Conservation (phyloP, 805 yeast species). For the Hanseniaspora valbyensis region DNA sequence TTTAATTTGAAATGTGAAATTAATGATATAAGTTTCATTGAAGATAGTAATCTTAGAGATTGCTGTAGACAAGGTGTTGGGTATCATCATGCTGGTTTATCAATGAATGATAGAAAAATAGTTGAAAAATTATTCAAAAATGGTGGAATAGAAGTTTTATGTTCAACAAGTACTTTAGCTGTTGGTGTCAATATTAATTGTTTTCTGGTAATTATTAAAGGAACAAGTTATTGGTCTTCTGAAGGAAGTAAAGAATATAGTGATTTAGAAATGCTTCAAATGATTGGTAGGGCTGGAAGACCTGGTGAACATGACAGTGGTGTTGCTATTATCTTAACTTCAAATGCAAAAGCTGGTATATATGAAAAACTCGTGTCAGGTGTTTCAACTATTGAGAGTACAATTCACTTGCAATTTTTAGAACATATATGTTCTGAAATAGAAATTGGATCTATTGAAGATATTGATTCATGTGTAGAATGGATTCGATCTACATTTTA, state of each 20-base stretch:
- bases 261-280: conserved; percentile 45
- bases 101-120: conserved; percentile 35
- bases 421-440: conserved; percentile 39
- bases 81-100: conserved; percentile 50
- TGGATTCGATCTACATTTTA: conserved; percentile 44
- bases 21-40: background rate
- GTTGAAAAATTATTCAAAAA: conserved; percentile 38
- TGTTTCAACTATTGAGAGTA: conserved; percentile 37
- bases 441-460: conserved; percentile 32
- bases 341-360: conserved; percentile 25
- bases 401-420: conserved; percentile 31
- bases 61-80: conserved; percentile 34
- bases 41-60: conserved; percentile 26
- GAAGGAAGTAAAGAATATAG: conserved; percentile 43
- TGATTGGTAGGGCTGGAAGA: conserved; percentile 59
- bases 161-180: conserved; percentile 51
- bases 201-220: conserved; percentile 48
- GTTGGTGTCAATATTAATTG: conserved; percentile 55
- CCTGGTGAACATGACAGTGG: conserved; percentile 45
- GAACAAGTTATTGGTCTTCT: conserved; percentile 48
- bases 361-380: conserved; percentile 37
- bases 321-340: conserved; percentile 41
- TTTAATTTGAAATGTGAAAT: conserved; percentile 17
- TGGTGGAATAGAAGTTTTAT: conserved; percentile 36
- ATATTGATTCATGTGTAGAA: conserved; percentile 31